Base-by-base conservation (phyloP, 352 stramenopile species). In the Pythium aristosporum region DNA sequence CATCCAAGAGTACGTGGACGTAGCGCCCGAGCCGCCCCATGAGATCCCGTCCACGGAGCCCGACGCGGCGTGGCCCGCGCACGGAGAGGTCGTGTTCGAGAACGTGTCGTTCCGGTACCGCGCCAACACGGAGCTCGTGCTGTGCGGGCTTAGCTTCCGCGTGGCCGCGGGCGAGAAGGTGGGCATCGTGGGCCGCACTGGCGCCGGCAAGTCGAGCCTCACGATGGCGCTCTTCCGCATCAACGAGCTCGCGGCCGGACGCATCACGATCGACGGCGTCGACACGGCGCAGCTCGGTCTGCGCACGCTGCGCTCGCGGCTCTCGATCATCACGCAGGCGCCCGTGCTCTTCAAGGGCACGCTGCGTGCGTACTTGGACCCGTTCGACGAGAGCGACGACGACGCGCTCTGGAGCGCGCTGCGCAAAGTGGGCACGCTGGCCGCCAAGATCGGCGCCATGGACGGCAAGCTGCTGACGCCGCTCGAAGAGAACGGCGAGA, bases 301-400 rank as follows among this genome's bases (percentile, higher is more conserved):
- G 28, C 74, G 71, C 4, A 82, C 91, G 36, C 75, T 98, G 25
- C 81, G 94, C 43, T 67, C 87, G 25, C 83, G 76, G 8, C 60
- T 98, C 44, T 91, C 90, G 2, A 96, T 98, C 52, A 98, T 99
- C 42, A 90, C 95, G 15, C 96, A 98, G 72, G 96, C 63, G 23
- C 93, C 92, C 0, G 88, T 98, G 12, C 68, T 99, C 28, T 97
- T 98, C 68, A 85, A 87, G 28, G 93, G 83, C 6, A 89, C 90
- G 23, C 44, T 99, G 28, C 77, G 92, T 32, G 71, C 85, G 42
- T 97, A 96, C 57, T 58, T 98, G 8, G 92, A 98, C 72, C 95
- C 94, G 15, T 97, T 96, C 63, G 66, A 78, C 13, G 69, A 93
- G 41, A 93, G 87, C 68, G 67, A 50, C 20, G 88, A 97, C 46